Evolutionary conservation across 2,329 filamentous ascomycete species (phyloP).

Genomic region (Pseudopithomyces maydicus): DNA sequence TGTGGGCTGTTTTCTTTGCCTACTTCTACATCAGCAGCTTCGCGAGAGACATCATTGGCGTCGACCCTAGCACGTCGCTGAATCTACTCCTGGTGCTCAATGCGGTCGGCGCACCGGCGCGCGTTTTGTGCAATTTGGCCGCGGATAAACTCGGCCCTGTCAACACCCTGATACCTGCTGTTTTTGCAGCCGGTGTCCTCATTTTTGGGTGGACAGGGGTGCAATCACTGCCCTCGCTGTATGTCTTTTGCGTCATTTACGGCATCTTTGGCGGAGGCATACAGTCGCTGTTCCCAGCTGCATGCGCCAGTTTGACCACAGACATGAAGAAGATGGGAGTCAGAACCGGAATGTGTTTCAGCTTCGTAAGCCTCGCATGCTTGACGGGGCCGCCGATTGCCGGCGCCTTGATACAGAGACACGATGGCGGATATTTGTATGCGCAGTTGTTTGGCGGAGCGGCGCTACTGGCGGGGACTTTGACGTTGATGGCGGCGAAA

Average conservation of each 20-base stretch:
- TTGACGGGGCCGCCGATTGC: conserved; percentile 36
- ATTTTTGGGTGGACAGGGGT: conserved; percentile 54
- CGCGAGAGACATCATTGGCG: conserved; percentile 47
- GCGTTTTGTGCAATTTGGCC: conserved; percentile 54
- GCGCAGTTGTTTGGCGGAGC: conserved; percentile 42
- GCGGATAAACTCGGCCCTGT: conserved; percentile 51
- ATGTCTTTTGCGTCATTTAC: conserved; percentile 52
- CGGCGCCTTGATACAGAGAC: conserved; percentile 41
- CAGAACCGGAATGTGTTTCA: conserved; percentile 51
- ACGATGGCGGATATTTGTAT: conserved; percentile 46
- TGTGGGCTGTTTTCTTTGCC: conserved; percentile 43
- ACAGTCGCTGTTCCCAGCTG: conserved; percentile 51
- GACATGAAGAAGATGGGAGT: conserved; percentile 51
- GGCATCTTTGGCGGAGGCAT: conserved; percentile 55
- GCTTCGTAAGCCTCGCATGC: conserved; percentile 29
- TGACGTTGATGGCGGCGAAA: conserved; percentile 5
- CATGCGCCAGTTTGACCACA: conserved; percentile 49
- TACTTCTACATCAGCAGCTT: conserved; percentile 47
- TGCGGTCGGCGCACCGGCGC: conserved; percentile 55
- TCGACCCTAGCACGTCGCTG: conserved; percentile 23
- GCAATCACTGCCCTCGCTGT: conserved; percentile 41
- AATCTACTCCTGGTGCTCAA: conserved; percentile 52
- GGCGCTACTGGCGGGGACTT: not conserved
- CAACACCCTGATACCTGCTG: conserved; percentile 45
- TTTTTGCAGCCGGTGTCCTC: conserved; percentile 29